Percentiles rank a stretch among this genome's conserved stretches.
These are phyloP conservation scores for Knoxdaviesia capensis DNA, from an alignment of 2,329 filamentous ascomycete genomes.

Conservation along the genomic window DNA sequence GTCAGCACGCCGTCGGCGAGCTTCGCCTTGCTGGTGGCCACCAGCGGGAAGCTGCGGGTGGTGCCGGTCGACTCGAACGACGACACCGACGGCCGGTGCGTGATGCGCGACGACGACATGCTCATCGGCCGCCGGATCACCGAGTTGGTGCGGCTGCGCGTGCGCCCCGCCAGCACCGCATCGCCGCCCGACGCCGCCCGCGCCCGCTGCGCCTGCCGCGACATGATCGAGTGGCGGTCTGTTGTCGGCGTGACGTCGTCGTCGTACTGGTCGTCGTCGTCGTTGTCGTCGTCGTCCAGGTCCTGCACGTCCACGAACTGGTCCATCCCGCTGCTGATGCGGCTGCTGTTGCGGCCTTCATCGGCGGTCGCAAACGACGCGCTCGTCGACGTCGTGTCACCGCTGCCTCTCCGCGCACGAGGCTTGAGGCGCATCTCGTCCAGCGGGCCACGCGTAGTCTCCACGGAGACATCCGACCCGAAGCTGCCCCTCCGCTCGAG, in stretches of 20 bases:
- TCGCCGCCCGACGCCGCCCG: neutral
- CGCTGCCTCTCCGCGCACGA: constrained; percentile 21
- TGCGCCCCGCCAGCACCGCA: neutral
- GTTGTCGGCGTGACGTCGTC: constrained; percentile 8
- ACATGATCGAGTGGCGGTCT: too few species aligned
- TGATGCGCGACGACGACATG: constrained; percentile 11
- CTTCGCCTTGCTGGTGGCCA: constrained; percentile 24
- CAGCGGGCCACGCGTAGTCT: constrained; percentile 34
- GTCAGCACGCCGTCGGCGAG: constrained; percentile 24
- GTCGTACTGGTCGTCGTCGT: neutral
- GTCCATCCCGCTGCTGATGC: constrained; percentile 9
- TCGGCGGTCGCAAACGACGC: constrained; percentile 37
- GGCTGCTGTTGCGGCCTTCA: constrained; percentile 26
- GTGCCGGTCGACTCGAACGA: constrained; percentile 38
- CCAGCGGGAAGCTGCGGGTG: constrained; percentile 39
- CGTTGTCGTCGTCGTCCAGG: constrained; percentile 6
- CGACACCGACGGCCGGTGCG: constrained; percentile 34
- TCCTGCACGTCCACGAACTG: constrained; percentile 4
- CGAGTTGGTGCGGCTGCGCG: constrained; percentile 10
- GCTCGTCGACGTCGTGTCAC: constrained; percentile 27
- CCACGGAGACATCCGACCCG: constrained; percentile 38
- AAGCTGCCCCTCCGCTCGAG: constrained; percentile 28
- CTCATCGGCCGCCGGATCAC: constrained; percentile 22
- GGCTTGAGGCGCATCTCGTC: constrained; percentile 8
- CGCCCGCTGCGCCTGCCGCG: too few species aligned